Evolutionary conservation across 306 rosid species (phyloP), one percentile per base, ranked within the genome.

Genomic region (Herpetospermum pedunculosum): DNA sequence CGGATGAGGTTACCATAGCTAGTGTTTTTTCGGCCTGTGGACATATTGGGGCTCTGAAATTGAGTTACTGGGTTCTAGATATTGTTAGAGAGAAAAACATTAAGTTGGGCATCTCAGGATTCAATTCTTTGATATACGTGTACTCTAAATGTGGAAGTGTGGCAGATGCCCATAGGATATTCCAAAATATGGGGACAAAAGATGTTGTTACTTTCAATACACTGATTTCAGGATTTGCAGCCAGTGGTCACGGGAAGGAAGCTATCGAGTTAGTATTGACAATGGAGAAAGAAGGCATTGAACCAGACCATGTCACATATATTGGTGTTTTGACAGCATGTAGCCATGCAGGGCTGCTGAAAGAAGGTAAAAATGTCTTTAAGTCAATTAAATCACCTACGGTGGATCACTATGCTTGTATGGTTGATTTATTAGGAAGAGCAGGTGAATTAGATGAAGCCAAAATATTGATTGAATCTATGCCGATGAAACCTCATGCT

Each of bases 21-120:
- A 85, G 88, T 82, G 88, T 85, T 68, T 76, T 89, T 44, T 85
- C 96, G 53, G 90, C 92, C 9, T 87, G 96, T 82, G 92, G 87
- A 72, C 96, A 87, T 84, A 82, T 89, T 55, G 90, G 90, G 74
- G 87, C 84, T 9, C 78, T 84, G 74, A 82, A 84, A 58, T 77
- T 87, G 41, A 87, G 96, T 73, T 80, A 82, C 52, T 89, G 92
- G 96, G 83, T 77, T n/a, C 55, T 85, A 78, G 84, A 74, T 68
- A 52, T 80, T 62, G 74, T 82, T 25, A 63, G 23, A 23, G 85
- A 84, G 77, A 77, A 79, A 47, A 76, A 74, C 58, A 87, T 87
- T 69, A 81, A 29, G 67, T 81, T 84, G 71, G 75, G 83, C 67
- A 71, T 80, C 72, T 84, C 88, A 13, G 92, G 82, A 68, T 84